phyloP scores from a whole-genome alignment of 1,284 basidiomycete species.

The Inonotus hispidus region DNA sequence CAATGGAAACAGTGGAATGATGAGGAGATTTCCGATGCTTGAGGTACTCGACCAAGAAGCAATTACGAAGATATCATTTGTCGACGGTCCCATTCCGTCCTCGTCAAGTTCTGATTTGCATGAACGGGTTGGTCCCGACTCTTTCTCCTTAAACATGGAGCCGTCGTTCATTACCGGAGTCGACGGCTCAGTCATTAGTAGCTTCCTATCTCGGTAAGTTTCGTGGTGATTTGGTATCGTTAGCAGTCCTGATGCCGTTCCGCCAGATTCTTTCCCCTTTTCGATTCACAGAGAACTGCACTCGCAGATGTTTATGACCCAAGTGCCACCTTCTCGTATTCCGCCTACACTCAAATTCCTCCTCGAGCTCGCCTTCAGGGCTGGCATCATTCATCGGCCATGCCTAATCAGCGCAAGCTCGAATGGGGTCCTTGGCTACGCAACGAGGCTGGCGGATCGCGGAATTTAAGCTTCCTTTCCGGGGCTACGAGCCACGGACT shows the following conservation, averaged over 20 bases:
- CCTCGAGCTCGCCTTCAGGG: conserved; percentile 64
- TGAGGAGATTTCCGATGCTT: conserved; percentile 62
- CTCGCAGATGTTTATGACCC: conserved; percentile 78
- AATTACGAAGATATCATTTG: conserved; percentile 70
- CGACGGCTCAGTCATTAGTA: conserved; percentile 59
- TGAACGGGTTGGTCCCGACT: conserved; percentile 42
- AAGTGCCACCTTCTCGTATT: conserved; percentile 84
- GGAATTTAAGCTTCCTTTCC: conserved; percentile 69
- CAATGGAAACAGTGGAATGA: conserved; percentile 52
- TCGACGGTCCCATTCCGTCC: conserved; percentile 48
- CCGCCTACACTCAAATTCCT: conserved; percentile 78
- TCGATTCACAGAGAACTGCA: conserved; percentile 70
- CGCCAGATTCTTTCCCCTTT: conserved; percentile 75
- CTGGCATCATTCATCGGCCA: conserved; percentile 49
- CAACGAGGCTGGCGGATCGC: conserved; percentile 51
- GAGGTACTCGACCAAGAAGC: conserved; percentile 72
- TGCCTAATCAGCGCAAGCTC: conserved; percentile 79
- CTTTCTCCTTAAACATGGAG: conserved; percentile 71
- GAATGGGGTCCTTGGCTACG: conserved; percentile 70
- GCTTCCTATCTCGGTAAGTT: conserved; percentile 71
- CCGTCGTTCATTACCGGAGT: conserved; percentile 75
- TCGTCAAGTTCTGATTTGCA: conserved; percentile 34
- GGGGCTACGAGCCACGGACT: conserved; percentile 36
- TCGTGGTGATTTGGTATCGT: background rate
- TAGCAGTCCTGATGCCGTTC: conserved; percentile 4